A percentile compares a stretch with the other conserved stretches of the same genome.
Conservation (phyloP, 352 stramenopile genomes). For the Elongisporangium anandrum region DNA sequence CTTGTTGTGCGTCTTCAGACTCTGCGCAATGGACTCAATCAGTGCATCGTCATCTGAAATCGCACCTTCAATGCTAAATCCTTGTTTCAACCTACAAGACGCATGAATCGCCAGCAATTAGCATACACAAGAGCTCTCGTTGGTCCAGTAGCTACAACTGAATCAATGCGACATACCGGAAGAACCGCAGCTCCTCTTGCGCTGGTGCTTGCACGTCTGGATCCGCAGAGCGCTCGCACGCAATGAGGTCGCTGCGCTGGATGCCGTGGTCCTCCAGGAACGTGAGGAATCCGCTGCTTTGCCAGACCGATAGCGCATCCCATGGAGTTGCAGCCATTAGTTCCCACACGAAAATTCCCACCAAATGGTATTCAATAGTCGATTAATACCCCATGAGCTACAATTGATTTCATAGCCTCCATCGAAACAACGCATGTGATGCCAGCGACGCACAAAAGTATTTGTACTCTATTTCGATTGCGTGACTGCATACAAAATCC, state of each 20-base stretch:
- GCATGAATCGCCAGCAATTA: not conserved
- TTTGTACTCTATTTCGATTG: not conserved
- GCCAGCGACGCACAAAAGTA: not conserved
- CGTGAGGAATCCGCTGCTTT: slow-evolving; percentile 38
- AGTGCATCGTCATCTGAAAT: slow-evolving; percentile 11
- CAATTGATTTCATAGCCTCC: not conserved
- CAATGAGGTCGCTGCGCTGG: slow-evolving; percentile 36
- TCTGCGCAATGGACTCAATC: not conserved
- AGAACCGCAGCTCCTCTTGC: slow-evolving; percentile 37
- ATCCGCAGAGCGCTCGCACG: slow-evolving; percentile 5
- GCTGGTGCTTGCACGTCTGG: slow-evolving; percentile 4
- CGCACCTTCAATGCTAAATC: not conserved
- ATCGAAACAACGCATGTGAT: not conserved
- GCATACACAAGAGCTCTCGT: not conserved
- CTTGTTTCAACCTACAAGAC: slow-evolving; percentile 24
- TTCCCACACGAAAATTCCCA: not conserved
- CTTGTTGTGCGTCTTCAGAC: slow-evolving; percentile 5
- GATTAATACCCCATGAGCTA: not conserved
- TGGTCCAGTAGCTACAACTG: not conserved
- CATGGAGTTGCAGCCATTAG: slow-evolving; percentile 13
- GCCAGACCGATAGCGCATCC: slow-evolving; percentile 37
- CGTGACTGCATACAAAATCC: not conserved
- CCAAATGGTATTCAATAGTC: not conserved
- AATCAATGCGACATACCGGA: slow-evolving; percentile 28
- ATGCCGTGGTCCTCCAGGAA: slow-evolving; percentile 58